Conservation (phyloP, 495 filamentous ascomycete genomes). For the Aspergillus sclerotiicarbonarius region DNA sequence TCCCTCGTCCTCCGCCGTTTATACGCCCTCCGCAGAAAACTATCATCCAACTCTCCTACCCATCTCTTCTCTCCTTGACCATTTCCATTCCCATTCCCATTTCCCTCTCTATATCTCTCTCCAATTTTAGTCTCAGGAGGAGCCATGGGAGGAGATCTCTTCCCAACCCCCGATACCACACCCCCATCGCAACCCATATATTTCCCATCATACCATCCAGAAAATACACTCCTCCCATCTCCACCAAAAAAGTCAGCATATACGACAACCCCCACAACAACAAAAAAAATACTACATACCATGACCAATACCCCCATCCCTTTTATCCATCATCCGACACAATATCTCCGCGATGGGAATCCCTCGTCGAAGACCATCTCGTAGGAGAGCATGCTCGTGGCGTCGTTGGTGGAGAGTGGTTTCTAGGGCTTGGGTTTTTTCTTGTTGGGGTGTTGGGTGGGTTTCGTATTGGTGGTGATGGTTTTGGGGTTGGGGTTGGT, state of each 20-base stretch:
- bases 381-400: slow-evolving; percentile 10
- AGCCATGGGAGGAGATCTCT: too few species aligned
- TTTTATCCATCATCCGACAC: neutral
- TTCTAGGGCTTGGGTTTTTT: slow-evolving; percentile 54
- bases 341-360: slow-evolving; percentile 3
- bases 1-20: slow-evolving; percentile 9
- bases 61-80: neutral
- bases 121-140: too few species aligned
- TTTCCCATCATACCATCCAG: too few species aligned
- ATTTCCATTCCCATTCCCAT: neutral
- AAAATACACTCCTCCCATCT: too few species aligned
- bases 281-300: neutral
- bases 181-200: too few species aligned
- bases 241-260: neutral
- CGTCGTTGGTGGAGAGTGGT: slow-evolving; percentile 9
- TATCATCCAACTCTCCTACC: slow-evolving; percentile 9
- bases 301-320: neutral
- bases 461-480: slow-evolving; percentile 64
- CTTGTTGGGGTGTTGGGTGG: slow-evolving; percentile 59
- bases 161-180: too few species aligned
- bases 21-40: slow-evolving; percentile 14
- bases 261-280: too few species aligned
- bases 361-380: slow-evolving; percentile 3
- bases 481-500: slow-evolving; percentile 23
- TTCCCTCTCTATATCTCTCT: too few species aligned